Conservation (phyloP, 2,329 filamentous ascomycete genomes). For the Neofusicoccum sp. region DNA sequence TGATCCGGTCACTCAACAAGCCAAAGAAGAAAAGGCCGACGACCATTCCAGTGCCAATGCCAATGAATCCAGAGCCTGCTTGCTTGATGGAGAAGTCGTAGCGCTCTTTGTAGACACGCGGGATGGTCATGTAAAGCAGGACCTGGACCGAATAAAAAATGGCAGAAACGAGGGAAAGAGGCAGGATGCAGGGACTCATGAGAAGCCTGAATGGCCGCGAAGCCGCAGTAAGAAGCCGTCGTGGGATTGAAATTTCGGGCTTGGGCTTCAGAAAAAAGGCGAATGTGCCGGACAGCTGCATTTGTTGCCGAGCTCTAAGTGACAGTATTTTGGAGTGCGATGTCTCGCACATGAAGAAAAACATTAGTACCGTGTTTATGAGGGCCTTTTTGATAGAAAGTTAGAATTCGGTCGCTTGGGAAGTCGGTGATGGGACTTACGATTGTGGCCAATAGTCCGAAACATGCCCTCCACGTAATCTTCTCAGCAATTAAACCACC, state of each 20-base stretch:
- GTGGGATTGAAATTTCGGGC: background rate
- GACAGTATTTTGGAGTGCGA: conserved; percentile 54
- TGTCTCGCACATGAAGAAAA: conserved; percentile 53
- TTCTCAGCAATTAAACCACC: background rate
- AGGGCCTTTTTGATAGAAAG: background rate
- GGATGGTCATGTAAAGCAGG: conserved; percentile 23
- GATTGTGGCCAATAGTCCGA: background rate
- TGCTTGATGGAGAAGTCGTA: conserved; percentile 6
- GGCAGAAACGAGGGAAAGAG: conserved; percentile 18
- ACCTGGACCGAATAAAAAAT: conserved; percentile 23
- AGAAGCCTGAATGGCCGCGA: conserved; percentile 28
- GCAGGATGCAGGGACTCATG: conserved; percentile 24
- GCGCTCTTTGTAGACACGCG: conserved; percentile 11
- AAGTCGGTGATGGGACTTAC: background rate
- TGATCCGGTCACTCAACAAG: background rate
- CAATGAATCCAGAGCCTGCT: conserved; percentile 10
- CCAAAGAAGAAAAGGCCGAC: conserved; percentile 3
- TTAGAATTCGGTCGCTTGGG: background rate
- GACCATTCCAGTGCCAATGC: conserved; percentile 12
- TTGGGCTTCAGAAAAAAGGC: conserved; percentile 45
- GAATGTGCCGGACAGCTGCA: conserved; percentile 48
- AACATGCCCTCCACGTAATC: background rate
- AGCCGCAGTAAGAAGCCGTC: conserved; percentile 22
- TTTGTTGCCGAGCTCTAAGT: conserved; percentile 45
- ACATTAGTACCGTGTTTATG: background rate